Evolutionary conservation across 257 asterid species (phyloP).

Genomic region (Solanum boliviense): DNA sequence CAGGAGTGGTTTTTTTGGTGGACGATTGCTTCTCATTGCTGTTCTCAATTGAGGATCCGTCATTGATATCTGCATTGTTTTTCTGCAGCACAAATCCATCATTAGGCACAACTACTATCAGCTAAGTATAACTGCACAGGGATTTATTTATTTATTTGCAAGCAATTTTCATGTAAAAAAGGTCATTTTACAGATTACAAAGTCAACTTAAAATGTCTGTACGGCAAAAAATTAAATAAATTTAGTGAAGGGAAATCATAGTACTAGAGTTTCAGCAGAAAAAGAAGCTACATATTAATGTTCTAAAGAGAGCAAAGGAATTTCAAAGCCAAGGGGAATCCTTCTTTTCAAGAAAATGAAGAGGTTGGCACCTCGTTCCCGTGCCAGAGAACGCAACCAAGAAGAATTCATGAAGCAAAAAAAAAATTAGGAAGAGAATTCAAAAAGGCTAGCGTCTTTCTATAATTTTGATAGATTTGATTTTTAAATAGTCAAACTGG

Average conservation of each 20-base stretch:
- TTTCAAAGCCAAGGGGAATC: not conserved
- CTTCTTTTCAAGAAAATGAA: not conserved
- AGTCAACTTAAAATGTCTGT: not conserved
- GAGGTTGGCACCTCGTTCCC: not conserved
- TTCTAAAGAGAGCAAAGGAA: not conserved
- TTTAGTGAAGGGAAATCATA: not conserved
- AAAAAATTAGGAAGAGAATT: not conserved
- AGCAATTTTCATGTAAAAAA: not conserved
- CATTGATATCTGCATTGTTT: constrained; percentile 17
- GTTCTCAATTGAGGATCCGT: constrained; percentile 13
- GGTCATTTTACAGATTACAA: not conserved
- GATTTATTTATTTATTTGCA: not conserved
- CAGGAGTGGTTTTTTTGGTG: constrained; percentile 12
- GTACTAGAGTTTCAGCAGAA: not conserved
- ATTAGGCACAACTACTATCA: not conserved
- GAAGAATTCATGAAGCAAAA: not conserved
- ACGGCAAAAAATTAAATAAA: not conserved
- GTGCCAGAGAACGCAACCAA: not conserved
- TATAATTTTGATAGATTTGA: not conserved
- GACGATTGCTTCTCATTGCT: constrained; percentile 16
- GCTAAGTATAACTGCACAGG: not conserved
- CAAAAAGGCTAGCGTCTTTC: not conserved
- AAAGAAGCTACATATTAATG: not conserved
- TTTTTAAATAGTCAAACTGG: not conserved
- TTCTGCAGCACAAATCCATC: constrained; percentile 28